Percentiles rank a stretch among this genome's conserved stretches.
These are phyloP conservation scores for Oemleria cerasiformis DNA, from an alignment of 306 rosid genomes.

Conservation along the genomic window DNA sequence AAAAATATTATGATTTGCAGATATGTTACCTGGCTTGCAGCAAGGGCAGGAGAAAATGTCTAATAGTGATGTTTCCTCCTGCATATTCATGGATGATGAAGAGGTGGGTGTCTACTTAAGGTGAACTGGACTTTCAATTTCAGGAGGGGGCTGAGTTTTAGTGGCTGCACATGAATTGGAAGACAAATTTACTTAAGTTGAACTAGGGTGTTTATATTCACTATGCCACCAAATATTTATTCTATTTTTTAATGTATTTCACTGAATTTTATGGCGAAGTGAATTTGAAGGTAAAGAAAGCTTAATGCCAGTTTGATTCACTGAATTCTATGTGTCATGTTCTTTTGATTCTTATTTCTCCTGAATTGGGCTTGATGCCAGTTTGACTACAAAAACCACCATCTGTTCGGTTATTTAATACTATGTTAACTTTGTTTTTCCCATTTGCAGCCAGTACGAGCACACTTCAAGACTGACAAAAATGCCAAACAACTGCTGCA, in stretches of 20 bases:
- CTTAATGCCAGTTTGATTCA: slow-evolving; percentile 86
- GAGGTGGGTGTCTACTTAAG: slow-evolving; percentile 47
- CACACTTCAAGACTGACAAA: slow-evolving; percentile 63
- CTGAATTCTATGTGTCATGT: slow-evolving; percentile 29
- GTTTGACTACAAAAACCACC: not conserved
- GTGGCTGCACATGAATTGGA: slow-evolving; percentile 7
- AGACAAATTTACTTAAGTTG: not conserved
- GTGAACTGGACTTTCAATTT: slow-evolving; percentile 12
- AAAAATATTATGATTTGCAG: slow-evolving; percentile 38
- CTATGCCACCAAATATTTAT: not conserved
- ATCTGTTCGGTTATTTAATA: not conserved
- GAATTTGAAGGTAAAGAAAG: slow-evolving; percentile 77
- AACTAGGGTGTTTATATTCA: slow-evolving; percentile 7
- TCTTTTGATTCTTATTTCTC: slow-evolving; percentile 14
- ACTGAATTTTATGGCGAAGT: slow-evolving; percentile 60
- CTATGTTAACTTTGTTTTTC: slow-evolving; percentile 10
- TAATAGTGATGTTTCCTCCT: slow-evolving; percentile 73
- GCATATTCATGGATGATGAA: slow-evolving; percentile 90
- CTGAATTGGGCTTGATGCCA: not conserved
- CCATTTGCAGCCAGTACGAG: slow-evolving; percentile 68
- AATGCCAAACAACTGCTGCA: slow-evolving; percentile 65
- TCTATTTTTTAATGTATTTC: not conserved
- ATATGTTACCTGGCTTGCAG: slow-evolving; percentile 83
- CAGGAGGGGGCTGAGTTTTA: not conserved
- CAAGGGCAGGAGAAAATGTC: slow-evolving; percentile 95